Percentiles rank a stretch among this genome's conserved stretches.
Evolutionary conservation across 805 yeast species (phyloP).

Genomic region (Kuraishia hungarica): DNA sequence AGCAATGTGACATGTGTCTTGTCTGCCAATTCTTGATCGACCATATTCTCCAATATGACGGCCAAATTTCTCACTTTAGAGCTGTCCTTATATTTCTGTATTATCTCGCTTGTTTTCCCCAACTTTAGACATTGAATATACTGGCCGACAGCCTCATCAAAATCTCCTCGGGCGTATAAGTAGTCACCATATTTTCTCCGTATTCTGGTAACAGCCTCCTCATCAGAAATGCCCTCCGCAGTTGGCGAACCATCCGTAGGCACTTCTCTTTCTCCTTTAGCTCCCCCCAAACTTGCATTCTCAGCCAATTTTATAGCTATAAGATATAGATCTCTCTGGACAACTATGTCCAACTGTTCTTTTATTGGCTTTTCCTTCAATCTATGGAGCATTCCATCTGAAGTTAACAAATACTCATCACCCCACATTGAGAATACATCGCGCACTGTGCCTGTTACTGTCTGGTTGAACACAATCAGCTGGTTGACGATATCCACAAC

Average conservation of each 20-base stretch:
- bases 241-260: background rate
- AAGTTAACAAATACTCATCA: slow-evolving; percentile 51
- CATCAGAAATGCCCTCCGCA: slow-evolving; percentile 11
- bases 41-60: slow-evolving; percentile 52
- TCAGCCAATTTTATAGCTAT: slow-evolving; percentile 67
- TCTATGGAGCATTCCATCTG: slow-evolving; percentile 69
- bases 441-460: slow-evolving; percentile 56
- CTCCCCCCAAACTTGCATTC: slow-evolving; percentile 12
- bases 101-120: slow-evolving; percentile 66
- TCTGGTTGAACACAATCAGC: slow-evolving; percentile 58
- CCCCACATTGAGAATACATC: slow-evolving; percentile 51
- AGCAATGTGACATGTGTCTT: slow-evolving; percentile 77
- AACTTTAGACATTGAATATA: slow-evolving; percentile 42
- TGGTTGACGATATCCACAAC: slow-evolving; percentile 66
- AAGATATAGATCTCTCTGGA: slow-evolving; percentile 61
- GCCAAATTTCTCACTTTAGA: slow-evolving; percentile 60
- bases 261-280: slow-evolving; percentile 12
- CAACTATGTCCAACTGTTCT: slow-evolving; percentile 61
- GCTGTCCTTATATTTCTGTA: slow-evolving; percentile 71
- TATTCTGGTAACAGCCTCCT: slow-evolving; percentile 27
- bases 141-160: slow-evolving; percentile 63
- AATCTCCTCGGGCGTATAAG: slow-evolving; percentile 58
- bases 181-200: slow-evolving; percentile 62
- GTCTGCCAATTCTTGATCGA: slow-evolving; percentile 47
- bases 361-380: slow-evolving; percentile 57